phyloP scores from a whole-genome alignment of 305 asterid genomes.

The Ruellia speciosa region DNA sequence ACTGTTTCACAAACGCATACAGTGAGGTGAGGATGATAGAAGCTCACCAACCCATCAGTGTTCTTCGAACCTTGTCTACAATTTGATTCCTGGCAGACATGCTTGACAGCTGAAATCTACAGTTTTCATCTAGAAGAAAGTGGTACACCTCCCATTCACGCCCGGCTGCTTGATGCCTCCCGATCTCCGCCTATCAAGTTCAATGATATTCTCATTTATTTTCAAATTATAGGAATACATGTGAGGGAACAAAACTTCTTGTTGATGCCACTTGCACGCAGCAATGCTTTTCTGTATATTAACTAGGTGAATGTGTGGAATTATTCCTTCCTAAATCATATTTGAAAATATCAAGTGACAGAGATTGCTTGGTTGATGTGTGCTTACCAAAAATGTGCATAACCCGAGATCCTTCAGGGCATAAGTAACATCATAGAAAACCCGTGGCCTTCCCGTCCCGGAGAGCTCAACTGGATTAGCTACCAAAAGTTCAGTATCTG shows the following conservation, averaged over 20 bases:
- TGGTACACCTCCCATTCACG: conserved; percentile 83
- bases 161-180: conserved; percentile 55
- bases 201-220: background rate
- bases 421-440: conserved; percentile 68
- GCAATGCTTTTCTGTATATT: too few relatives aligned
- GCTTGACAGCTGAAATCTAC: conserved; percentile 38
- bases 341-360: background rate
- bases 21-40: conserved; percentile 9
- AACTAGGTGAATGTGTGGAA: background rate
- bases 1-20: background rate
- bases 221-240: background rate
- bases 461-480: conserved; percentile 89
- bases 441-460: conserved; percentile 83
- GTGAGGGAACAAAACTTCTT: background rate
- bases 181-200: conserved; percentile 63
- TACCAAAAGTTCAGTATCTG: conserved; percentile 76
- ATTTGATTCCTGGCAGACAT: conserved; percentile 46
- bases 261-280: too few relatives aligned
- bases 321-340: background rate
- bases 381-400: conserved; percentile 70
- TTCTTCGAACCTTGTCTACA: conserved; percentile 74
- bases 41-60: conserved; percentile 84
- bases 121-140: conserved; percentile 70
- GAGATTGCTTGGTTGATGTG: background rate
- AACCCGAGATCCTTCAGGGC: conserved; percentile 63